Evolutionary conservation across 1,284 basidiomycete genomes (phyloP), one percentile per base, ranked within the genome.

Genomic region (Paramarasmius palmivorus): DNA sequence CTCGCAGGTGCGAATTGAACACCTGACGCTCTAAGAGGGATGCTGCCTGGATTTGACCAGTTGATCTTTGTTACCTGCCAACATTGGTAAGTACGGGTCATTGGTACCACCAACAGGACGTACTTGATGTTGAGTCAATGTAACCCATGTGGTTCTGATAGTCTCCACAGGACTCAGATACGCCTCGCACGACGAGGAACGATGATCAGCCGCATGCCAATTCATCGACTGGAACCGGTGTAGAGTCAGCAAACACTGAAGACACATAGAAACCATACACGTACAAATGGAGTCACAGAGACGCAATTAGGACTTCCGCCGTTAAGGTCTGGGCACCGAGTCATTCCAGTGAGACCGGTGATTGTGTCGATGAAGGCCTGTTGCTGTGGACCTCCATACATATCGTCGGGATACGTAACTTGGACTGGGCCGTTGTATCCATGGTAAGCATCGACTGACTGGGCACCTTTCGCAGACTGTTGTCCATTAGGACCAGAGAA

Each of bases 311-410:
- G 75, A 12, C 71, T 69, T 0, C 84, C 83, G 17, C 81, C 79
- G 58, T 80, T 81, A 20, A 82, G 61, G 63, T 86, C 84, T 20
- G 70, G 63, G 55, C 62, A 74, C 36, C 72, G 75, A 6, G 60
- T 65, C 45, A 83, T 77, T 1, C 79, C 78, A 2, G 78, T 79
- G 2, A 81, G 62, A 46, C 70, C 69, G 2, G 71, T 69, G 39
- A 82, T 74, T 2, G 81, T 76, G 47, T 75, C 55, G 36, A 79
- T 66, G 61, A 85, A 88, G 4, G 69, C 73, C 1, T 65, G 55
- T 59, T 83, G 80, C 54, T 83, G 78, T 1, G 78, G 77, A 2
- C 83, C 83, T 8, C 77, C 77, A 59, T 78, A 86, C 77, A 86
- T 84, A 4, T 58, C 60, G 52, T 76, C 71, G 0, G 77, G 76